These are phyloP conservation scores for Penicillium decumbens DNA, from an alignment of 2,329 filamentous ascomycete species.

Conservation along the genomic window DNA sequence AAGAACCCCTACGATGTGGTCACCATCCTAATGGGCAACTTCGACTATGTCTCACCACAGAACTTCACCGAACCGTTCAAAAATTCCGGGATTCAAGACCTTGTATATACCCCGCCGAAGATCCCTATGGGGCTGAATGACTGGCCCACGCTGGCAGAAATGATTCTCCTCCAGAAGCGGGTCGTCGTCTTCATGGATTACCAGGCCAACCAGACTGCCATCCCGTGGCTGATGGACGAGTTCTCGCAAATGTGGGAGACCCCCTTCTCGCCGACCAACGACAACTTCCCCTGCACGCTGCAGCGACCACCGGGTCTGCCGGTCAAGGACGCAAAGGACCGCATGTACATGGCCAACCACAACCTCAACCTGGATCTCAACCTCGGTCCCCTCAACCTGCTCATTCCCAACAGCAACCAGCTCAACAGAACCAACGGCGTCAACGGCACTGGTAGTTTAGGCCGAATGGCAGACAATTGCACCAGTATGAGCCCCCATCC, in stretches of 20 bases:
- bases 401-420: slow-evolving; percentile 67
- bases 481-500: slow-evolving; percentile 34
- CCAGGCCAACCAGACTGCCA: slow-evolving; percentile 68
- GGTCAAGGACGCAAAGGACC: slow-evolving; percentile 51
- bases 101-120: slow-evolving; percentile 67
- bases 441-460: slow-evolving; percentile 62
- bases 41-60: slow-evolving; percentile 62
- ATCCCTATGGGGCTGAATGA: slow-evolving; percentile 66
- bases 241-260: slow-evolving; percentile 90
- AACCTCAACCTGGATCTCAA: slow-evolving; percentile 78
- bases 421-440: slow-evolving; percentile 69
- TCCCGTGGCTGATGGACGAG: slow-evolving; percentile 82
- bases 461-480: slow-evolving; percentile 61
- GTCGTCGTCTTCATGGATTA: slow-evolving; percentile 83
- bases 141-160: slow-evolving; percentile 76
- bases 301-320: slow-evolving; percentile 69
- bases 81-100: slow-evolving; percentile 65
- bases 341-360: slow-evolving; percentile 82
- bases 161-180: slow-evolving; percentile 67
- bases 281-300: slow-evolving; percentile 69
- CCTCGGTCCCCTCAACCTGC: slow-evolving; percentile 58
- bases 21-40: slow-evolving; percentile 80
- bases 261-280: slow-evolving; percentile 68
- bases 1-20: slow-evolving; percentile 80
- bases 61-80: slow-evolving; percentile 66